Conservation (phyloP, 2,329 filamentous ascomycete genomes). For the Fusarium palustre region DNA sequence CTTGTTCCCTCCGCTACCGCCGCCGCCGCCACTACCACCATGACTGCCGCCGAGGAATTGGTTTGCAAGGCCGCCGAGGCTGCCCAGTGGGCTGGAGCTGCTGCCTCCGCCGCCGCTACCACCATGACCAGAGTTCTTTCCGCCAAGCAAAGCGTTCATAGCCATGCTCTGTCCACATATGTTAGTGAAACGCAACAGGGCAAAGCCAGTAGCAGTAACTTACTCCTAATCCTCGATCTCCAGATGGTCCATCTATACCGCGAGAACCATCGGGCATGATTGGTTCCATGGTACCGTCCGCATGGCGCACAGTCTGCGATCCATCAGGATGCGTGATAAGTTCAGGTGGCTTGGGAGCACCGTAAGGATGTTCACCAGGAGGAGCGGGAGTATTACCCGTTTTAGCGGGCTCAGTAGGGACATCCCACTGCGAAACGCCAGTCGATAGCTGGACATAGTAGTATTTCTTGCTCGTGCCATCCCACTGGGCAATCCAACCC, state of each 20-base stretch:
- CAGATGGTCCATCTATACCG: constrained; percentile 63
- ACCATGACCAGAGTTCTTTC: constrained; percentile 53
- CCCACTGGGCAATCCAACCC: constrained; percentile 79
- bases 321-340: constrained; percentile 73
- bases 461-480: constrained; percentile 72
- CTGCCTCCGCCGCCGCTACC: constrained; percentile 47
- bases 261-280: constrained; percentile 65
- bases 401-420: constrained; percentile 72
- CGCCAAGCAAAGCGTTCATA: constrained; percentile 68
- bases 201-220: constrained; percentile 50
- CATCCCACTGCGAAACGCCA: constrained; percentile 79
- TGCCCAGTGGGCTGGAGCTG: constrained; percentile 52
- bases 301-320: constrained; percentile 69
- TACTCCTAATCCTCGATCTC: constrained; percentile 75
- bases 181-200: constrained; percentile 24
- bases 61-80: constrained; percentile 60
- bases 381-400: constrained; percentile 70
- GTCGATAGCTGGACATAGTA: constrained; percentile 80
- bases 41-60: constrained; percentile 58
- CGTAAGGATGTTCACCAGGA: constrained; percentile 71
- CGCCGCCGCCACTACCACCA: constrained; percentile 42
- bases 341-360: constrained; percentile 64
- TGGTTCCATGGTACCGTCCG: constrained; percentile 72
- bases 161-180: constrained; percentile 62
- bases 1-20: constrained; percentile 52